Evolutionary conservation across 2,329 filamentous ascomycete species (phyloP), one percentile per base, ranked within the genome.

Genomic region (Coniella vitis): DNA sequence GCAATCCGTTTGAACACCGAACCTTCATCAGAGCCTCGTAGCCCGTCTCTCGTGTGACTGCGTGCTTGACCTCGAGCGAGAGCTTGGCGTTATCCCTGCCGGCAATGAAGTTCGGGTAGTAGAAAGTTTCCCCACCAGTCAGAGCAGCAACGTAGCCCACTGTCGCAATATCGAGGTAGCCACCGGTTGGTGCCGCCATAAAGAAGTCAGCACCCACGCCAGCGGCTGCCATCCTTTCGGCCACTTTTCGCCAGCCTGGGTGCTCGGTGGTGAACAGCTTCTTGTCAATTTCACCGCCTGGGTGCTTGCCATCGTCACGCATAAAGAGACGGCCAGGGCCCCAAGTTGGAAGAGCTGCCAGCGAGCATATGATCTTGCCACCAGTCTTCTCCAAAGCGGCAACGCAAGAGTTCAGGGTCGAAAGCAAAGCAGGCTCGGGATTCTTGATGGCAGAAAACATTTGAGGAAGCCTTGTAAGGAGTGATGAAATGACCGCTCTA

Each of bases 1-100:
- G 93, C 45, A 98, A 74, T 16, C 93, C 93, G 60, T 95, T 98
- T 16, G 90, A 96, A 70, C 93, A 98, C 54, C 93, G 86, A 50
- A 98, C 91, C 73, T 98, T 98, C 88, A 98, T 94, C 58, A 98
- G 73, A 17, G 90, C 90, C 67, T 96, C 91, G 71, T 88, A 97
- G 19, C 93, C 93, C 40, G 91, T 95, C 65, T 96, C 90, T 54
- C 93, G 79, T 3, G 83, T 90, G 25, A 96, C 81, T 0, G 87
- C 83, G 61, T 96, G 91, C 57, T 83, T 81, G 55, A 98, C 82
- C 69, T 98, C 93, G 41, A 85, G 79, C 2, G 84, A 85, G 35
- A 98, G 70, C 69, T 91, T 94, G 48, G 87, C 75, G 38, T 84
- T 82, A 65, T 98, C 93, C 34, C 93, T 81, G 7, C 87, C 87